Evolutionary conservation across 352 stramenopile genomes (phyloP).

Genomic region (Globisporangium cylindrosporum): DNA sequence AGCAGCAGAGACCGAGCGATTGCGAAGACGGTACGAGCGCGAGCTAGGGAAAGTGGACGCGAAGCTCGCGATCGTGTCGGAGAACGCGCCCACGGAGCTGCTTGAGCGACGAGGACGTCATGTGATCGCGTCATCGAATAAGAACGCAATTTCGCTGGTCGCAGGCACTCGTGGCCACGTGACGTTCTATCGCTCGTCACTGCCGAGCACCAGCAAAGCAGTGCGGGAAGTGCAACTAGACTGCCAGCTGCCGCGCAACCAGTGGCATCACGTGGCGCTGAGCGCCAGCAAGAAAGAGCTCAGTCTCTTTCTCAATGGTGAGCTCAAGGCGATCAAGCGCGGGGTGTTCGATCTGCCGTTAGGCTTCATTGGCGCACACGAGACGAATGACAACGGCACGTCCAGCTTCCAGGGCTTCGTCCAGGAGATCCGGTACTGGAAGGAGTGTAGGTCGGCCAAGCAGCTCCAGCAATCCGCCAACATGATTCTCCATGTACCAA

Average conservation of each 20-base stretch:
- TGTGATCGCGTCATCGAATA: constrained; percentile 52
- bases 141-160: constrained; percentile 51
- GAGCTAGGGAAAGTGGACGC: constrained; percentile 58
- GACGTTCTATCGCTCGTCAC: constrained; percentile 32
- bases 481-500: constrained; percentile 41
- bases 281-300: constrained; percentile 47
- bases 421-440: constrained; percentile 74
- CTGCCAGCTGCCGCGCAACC: constrained; percentile 33
- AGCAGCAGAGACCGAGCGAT: constrained; percentile 23
- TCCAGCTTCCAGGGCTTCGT: constrained; percentile 64
- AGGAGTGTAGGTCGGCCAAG: constrained; percentile 30
- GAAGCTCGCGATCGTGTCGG: constrained; percentile 49
- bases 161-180: constrained; percentile 30
- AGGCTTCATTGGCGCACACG: constrained; percentile 33
- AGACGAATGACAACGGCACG: constrained; percentile 6
- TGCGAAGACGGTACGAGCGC: constrained; percentile 50
- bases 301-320: constrained; percentile 46
- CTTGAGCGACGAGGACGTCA: constrained; percentile 53
- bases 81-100: constrained; percentile 45
- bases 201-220: constrained; percentile 19
- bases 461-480: constrained; percentile 33
- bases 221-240: constrained; percentile 50
- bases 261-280: constrained; percentile 65
- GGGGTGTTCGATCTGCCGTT: constrained; percentile 63
- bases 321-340: constrained; percentile 33